Conservation (phyloP, 768 basidiomycete genomes). For the Xerocomellus intermedius region DNA sequence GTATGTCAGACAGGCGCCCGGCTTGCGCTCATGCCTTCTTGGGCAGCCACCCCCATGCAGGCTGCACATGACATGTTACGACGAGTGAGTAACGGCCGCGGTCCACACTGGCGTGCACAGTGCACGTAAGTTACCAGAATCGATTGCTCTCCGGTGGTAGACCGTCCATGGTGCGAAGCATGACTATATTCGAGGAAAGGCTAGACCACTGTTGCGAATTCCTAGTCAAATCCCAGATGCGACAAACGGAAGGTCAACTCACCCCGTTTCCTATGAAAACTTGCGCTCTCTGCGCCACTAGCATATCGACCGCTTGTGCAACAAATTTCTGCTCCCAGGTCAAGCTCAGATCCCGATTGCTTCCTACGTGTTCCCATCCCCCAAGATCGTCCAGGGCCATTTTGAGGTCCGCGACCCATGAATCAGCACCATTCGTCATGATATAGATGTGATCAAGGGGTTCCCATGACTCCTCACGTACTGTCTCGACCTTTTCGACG, state of each 20-base stretch:
- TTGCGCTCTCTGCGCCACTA: constrained; percentile 44
- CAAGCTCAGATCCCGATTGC: constrained; percentile 40
- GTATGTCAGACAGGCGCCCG: no score
- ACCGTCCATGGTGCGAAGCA: constrained; percentile 35
- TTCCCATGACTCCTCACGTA: constrained; percentile 26
- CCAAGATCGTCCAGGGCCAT: constrained; percentile 30
- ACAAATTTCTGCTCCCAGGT: constrained; percentile 43
- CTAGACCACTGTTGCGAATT: constrained; percentile 36
- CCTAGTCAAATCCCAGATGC: background rate
- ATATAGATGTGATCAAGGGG: constrained; percentile 41
- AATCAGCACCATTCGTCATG: constrained; percentile 43
- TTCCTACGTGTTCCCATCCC: constrained; percentile 39
- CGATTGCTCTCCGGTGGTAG: constrained; percentile 28
- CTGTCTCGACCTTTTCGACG: constrained; percentile 35
- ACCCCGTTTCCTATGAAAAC: constrained; percentile 54
- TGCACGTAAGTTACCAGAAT: constrained; percentile 30
- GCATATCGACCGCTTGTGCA: constrained; percentile 50
- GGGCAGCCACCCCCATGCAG: background rate
- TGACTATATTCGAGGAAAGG: constrained; percentile 39
- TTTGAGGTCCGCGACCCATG: constrained; percentile 42
- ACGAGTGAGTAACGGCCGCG: no score
- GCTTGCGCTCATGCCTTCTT: no score
- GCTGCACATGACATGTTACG: background rate
- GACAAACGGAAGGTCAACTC: constrained; percentile 15
- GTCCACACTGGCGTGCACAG: no score